These are phyloP conservation scores for Carpinus fangiana DNA, from an alignment of 306 rosid genomes.

Conservation along the genomic window DNA sequence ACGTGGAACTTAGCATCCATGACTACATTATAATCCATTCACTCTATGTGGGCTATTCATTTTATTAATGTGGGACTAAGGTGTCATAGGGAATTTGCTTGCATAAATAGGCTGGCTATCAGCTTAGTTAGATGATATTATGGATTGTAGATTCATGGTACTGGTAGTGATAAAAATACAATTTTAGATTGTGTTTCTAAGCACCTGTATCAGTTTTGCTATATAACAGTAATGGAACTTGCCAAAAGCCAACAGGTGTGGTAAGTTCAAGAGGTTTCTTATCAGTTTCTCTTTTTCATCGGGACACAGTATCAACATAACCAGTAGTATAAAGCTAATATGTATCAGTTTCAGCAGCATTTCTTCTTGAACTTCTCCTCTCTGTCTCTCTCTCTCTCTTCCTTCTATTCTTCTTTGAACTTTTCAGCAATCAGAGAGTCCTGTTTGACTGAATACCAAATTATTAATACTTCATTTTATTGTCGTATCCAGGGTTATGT, in stretches of 20 bases:
- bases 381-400: neutral
- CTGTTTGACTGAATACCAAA: neutral
- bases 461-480: constrained; percentile 4
- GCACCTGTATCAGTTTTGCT: neutral
- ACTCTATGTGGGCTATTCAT: no score
- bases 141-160: constrained; percentile 11
- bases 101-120: neutral
- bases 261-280: neutral
- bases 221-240: neutral
- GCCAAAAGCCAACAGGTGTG: neutral
- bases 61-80: no score
- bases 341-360: constrained; percentile 12
- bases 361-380: constrained; percentile 7
- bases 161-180: constrained; percentile 10
- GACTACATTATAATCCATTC: no score
- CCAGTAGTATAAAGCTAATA: neutral
- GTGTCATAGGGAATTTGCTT: neutral
- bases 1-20: no score
- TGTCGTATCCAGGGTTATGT: constrained; percentile 69
- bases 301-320: neutral
- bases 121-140: neutral
- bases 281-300: neutral
- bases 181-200: neutral
- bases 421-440: constrained; percentile 1
- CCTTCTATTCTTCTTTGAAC: neutral